Conservation (phyloP, 176 grass and related monocot species). For the Calamus simplicifolius region DNA sequence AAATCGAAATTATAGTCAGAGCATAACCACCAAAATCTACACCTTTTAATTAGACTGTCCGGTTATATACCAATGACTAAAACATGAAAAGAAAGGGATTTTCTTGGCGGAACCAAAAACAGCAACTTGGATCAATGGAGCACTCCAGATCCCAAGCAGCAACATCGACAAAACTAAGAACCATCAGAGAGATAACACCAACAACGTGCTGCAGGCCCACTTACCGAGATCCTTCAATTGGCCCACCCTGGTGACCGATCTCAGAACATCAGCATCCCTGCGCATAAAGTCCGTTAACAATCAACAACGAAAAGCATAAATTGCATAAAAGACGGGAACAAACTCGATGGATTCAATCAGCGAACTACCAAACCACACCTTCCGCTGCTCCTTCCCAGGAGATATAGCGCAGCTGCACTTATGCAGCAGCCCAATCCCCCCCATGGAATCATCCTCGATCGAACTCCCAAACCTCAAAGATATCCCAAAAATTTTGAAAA, state of each 20-base stretch:
- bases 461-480: no score
- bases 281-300: background rate
- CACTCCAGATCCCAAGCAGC: no score
- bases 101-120: no score
- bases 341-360: background rate
- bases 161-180: no score
- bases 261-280: slow-evolving; percentile 76
- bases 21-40: no score
- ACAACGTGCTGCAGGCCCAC: background rate
- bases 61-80: no score
- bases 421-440: slow-evolving; percentile 81
- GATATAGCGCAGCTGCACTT: slow-evolving; percentile 74
- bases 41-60: no score
- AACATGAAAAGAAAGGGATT: no score
- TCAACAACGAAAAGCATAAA: background rate
- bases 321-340: background rate
- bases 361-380: slow-evolving; percentile 24
- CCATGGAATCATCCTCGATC: slow-evolving; percentile 67
- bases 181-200: no score
- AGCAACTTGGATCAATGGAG: no score
- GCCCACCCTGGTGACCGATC: slow-evolving; percentile 61
- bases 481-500: no score
- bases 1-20: no score
- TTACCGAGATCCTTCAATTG: slow-evolving; percentile 92
- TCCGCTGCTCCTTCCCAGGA: slow-evolving; percentile 84